Conservation (phyloP, 2,329 filamentous ascomycete species). For the Neonectria neomacrospora region DNA sequence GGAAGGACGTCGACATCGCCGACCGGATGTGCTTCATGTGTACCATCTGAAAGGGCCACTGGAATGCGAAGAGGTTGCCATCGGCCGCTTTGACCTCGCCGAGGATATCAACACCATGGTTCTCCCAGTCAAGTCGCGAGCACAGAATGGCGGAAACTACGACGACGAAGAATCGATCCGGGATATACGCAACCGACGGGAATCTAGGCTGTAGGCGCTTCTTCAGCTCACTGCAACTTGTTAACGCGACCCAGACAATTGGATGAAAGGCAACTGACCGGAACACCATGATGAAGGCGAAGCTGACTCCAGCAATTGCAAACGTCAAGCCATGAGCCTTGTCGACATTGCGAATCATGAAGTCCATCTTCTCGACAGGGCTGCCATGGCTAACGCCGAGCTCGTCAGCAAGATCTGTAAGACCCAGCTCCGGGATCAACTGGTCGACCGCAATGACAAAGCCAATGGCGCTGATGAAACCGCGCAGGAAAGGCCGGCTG, state of each 20-base stretch:
- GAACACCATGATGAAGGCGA: constrained; percentile 90
- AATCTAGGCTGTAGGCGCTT: constrained; percentile 81
- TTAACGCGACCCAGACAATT: constrained; percentile 17
- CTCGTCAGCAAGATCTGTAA: constrained; percentile 73
- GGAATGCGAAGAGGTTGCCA: constrained; percentile 80
- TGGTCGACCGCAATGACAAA: constrained; percentile 97
- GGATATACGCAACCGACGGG: constrained; percentile 85
- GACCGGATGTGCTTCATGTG: constrained; percentile 86
- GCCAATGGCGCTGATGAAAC: constrained; percentile 97
- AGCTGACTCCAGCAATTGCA: constrained; percentile 80
- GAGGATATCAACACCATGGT: constrained; percentile 82
- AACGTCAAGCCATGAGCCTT: constrained; percentile 80
- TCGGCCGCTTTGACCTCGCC: constrained; percentile 81
- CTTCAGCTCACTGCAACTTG: constrained; percentile 75
- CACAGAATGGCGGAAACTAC: constrained; percentile 84
- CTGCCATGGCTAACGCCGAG: constrained; percentile 81
- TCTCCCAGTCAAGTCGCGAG: constrained; percentile 81
- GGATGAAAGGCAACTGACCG: constrained; percentile 62
- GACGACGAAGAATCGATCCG: constrained; percentile 91
- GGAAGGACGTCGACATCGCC: constrained; percentile 89
- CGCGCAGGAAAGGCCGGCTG: constrained; percentile 89
- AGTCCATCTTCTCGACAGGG: constrained; percentile 85
- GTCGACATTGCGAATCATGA: constrained; percentile 75
- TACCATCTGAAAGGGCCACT: constrained; percentile 82
- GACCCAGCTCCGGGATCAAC: constrained; percentile 87